Evolutionary conservation across 1,284 basidiomycete genomes (phyloP).

Genomic region (Microbotryum intermedium): DNA sequence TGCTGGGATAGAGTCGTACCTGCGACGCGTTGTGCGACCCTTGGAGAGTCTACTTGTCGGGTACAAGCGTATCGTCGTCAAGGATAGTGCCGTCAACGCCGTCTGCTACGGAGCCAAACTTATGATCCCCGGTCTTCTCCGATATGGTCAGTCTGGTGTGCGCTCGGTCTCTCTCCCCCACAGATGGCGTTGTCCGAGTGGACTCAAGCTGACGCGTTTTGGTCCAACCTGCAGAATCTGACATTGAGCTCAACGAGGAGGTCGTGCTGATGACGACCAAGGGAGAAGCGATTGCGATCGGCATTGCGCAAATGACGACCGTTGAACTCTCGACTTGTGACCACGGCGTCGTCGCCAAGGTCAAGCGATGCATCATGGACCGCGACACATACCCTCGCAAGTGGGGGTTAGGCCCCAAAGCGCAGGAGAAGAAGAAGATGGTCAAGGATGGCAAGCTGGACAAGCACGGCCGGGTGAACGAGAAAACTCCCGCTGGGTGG

Average conservation of each 20-base stretch:
- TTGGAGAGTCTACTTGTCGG: slow-evolving; percentile 88
- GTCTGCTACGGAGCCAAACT: slow-evolving; percentile 99
- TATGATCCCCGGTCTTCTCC: slow-evolving; percentile 97
- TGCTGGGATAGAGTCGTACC: slow-evolving; percentile 70
- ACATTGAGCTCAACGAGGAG: slow-evolving; percentile 93
- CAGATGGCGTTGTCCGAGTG: background rate
- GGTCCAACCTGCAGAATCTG: slow-evolving; percentile 52
- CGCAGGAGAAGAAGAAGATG: slow-evolving; percentile 92
- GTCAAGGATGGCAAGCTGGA: slow-evolving; percentile 93
- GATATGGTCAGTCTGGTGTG: slow-evolving; percentile 60
- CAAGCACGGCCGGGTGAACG: slow-evolving; percentile 86
- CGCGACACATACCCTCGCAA: slow-evolving; percentile 95
- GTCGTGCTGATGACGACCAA: slow-evolving; percentile 99
- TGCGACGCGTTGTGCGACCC: slow-evolving; percentile 88
- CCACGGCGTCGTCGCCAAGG: slow-evolving; percentile 97
- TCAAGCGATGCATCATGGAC: slow-evolving; percentile 96
- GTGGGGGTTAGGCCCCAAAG: slow-evolving; percentile 96
- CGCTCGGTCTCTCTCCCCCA: background rate
- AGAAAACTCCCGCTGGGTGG: slow-evolving; percentile 88
- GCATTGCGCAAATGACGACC: slow-evolving; percentile 82
- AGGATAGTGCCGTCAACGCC: slow-evolving; percentile 97
- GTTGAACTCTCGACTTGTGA: slow-evolving; percentile 97
- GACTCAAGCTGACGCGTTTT: background rate
- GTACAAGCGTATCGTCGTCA: slow-evolving; percentile 98
- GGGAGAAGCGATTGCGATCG: slow-evolving; percentile 96